Evolutionary conservation across 1,284 basidiomycete genomes (phyloP), one percentile per base, ranked within the genome.

Genomic region (Tremellales sp.): DNA sequence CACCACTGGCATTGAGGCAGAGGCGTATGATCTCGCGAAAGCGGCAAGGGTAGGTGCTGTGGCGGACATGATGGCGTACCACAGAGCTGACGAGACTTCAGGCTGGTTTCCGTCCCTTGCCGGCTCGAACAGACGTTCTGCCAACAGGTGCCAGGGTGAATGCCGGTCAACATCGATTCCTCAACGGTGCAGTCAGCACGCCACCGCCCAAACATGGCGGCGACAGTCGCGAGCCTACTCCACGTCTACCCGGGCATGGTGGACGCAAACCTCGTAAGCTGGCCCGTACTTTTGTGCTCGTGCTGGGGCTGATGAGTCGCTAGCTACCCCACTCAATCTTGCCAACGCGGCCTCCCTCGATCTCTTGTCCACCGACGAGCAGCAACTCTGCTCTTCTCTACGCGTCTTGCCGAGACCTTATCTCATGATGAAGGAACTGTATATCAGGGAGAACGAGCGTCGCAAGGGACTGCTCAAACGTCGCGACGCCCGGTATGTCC

Each of bases 401-500:
- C 85, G 89, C 4, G 90, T 96, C 52, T 78, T 94, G 33, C 92
- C 92, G 0, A 89, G 89, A 63, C 89, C 91, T 1, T 97, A 93
- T 72, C 82, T 96, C 41, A 82, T 86, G 51, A 87, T 96, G 76
- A 96, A 96, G 70, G 89, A 94, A 73, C 87, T 86, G 7, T 81
- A 94, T 40, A 84, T 96, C 22, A 82, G 89, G 29, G 92, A 96
- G 74, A 93, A 90, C 64, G 87, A 88, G 6, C 80, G 89, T n/a
- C 80, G 89, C 49, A 85, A 87, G 26, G 91, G 90, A 12, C 85
- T 87, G 70, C 78, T 94, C 24, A 84, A 87, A 44, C 80, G 87
- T 19, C 79, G 89, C 48, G 89, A 93, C 72, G 89, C 89, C 15
- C 80, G 87, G 48, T 87, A 41, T 3, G 24, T 26, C 43, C 12